phyloP scores from a whole-genome alignment of 495 filamentous ascomycete genomes.

The Penicillium steckii region DNA sequence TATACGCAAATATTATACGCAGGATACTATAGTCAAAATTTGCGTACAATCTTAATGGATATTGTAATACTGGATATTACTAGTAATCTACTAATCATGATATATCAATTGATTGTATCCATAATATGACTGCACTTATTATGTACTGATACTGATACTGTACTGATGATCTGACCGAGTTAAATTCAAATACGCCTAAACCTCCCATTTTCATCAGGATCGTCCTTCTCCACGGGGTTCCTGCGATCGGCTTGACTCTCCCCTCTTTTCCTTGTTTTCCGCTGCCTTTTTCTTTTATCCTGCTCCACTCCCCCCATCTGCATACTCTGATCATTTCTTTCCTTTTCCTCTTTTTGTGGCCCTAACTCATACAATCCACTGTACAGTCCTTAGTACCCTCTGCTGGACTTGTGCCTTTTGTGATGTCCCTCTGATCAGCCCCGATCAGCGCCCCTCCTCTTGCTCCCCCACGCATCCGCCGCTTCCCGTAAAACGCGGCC shows the following conservation, averaged over 20 bases:
- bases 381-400: too few relatives aligned
- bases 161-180: not conserved
- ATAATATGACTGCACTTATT: not conserved
- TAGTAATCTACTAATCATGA: too few relatives aligned
- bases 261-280: constrained; percentile 26
- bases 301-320: constrained; percentile 14
- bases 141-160: too few relatives aligned
- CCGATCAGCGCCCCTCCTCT: constrained; percentile 6
- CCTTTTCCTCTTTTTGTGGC: constrained; percentile 10
- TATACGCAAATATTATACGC: too few relatives aligned
- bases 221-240: constrained; percentile 23
- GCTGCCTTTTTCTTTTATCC: constrained; percentile 20
- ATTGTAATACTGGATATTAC: too few relatives aligned
- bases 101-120: too few relatives aligned
- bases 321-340: not conserved
- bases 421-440: constrained; percentile 23
- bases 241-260: constrained; percentile 25
- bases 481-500: constrained; percentile 29
- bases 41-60: too few relatives aligned
- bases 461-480: constrained; percentile 33
- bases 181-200: constrained; percentile 3
- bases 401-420: too few relatives aligned
- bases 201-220: constrained; percentile 5
- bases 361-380: too few relatives aligned
- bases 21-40: too few relatives aligned